phyloP scores from a whole-genome alignment of 2,329 filamentous ascomycete genomes.

The Penicillium rolfsii region DNA sequence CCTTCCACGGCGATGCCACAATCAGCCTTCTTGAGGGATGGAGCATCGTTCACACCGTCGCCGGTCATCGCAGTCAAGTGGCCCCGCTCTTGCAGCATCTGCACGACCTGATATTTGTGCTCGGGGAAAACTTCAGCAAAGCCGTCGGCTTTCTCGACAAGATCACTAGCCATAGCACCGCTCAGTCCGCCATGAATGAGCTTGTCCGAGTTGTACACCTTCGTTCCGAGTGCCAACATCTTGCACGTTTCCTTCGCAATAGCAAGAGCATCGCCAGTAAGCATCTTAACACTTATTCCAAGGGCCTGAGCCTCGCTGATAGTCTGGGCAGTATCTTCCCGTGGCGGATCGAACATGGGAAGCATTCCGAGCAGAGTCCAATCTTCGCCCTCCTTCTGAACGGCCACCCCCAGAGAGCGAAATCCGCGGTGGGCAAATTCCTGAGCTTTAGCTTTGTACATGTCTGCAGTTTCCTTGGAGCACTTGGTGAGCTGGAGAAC shows the following conservation, averaged over 20 bases:
- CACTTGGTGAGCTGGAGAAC: constrained; percentile 71
- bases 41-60: constrained; percentile 75
- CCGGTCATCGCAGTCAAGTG: constrained; percentile 76
- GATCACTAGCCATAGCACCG: constrained; percentile 72
- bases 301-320: constrained; percentile 75
- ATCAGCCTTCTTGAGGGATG: constrained; percentile 73
- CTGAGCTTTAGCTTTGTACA: constrained; percentile 72
- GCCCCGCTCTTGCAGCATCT: constrained; percentile 74
- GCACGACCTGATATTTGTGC: constrained; percentile 75
- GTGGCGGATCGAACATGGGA: constrained; percentile 79
- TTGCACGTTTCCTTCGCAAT: constrained; percentile 83
- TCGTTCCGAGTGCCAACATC: constrained; percentile 76
- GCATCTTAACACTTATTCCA: constrained; percentile 78
- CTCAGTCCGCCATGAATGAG: constrained; percentile 75
- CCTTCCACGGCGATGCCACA: constrained; percentile 76
- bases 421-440: constrained; percentile 79
- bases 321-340: constrained; percentile 77
- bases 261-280: constrained; percentile 77
- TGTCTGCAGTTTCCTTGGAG: constrained; percentile 63
- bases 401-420: constrained; percentile 76
- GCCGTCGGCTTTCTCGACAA: constrained; percentile 74
- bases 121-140: constrained; percentile 76
- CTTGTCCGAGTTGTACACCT: constrained; percentile 79
- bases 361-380: constrained; percentile 76
- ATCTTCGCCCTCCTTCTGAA: constrained; percentile 73